Base-by-base conservation (phyloP, 163 green algal species). In the Coccomyxa subellipsoidea region DNA sequence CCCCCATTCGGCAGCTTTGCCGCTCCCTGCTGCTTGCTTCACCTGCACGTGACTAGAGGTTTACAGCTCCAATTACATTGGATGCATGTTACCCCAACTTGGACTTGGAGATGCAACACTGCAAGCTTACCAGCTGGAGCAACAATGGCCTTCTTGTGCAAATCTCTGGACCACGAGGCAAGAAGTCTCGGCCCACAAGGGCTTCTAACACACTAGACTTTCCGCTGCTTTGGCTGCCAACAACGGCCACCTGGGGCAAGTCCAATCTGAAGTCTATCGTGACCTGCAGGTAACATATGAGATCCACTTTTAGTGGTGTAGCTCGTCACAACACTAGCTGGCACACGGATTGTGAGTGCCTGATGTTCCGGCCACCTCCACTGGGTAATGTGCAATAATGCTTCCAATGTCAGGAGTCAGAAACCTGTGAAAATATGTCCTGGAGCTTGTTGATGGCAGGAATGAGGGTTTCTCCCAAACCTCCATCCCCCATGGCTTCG, bases 191-290 rank as follows among this genome's bases (percentile, higher is more conserved):
- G 73, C 93, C 87, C 83, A 99, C 96, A 84, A 99, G 84, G 29
- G 94, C 93, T 87, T 99, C 96, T 1, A 99, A 88, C 31, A 99
- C 96, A 72, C 88, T 96, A 12, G 88, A 96, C 84, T 99, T 99
- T 83, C 96, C 96, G 76, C 90, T 96, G 89, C 87, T 95, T 82
- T 99, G 96, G 78, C 91, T 96, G 27, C 97, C 97, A 32, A 99
- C 90, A 8, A 99, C 97, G 7, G 94, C 97, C 7, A 99, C 93
- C 87, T 98, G 94, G 0, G 94, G 96, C 32, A 99, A 87, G 72
- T 96, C 93, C 21, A 98, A 85, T 84, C 93, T 93, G 15, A 97
- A 88, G 81, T 98, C 93, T 2, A 95, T 81, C 0, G 90, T 92
- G 1, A 96, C 90, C 92, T 97, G 87, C 69, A 81, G 47, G n/a